These are phyloP conservation scores for Neurospora discreta DNA, from an alignment of 495 filamentous ascomycete genomes.

Conservation along the genomic window DNA sequence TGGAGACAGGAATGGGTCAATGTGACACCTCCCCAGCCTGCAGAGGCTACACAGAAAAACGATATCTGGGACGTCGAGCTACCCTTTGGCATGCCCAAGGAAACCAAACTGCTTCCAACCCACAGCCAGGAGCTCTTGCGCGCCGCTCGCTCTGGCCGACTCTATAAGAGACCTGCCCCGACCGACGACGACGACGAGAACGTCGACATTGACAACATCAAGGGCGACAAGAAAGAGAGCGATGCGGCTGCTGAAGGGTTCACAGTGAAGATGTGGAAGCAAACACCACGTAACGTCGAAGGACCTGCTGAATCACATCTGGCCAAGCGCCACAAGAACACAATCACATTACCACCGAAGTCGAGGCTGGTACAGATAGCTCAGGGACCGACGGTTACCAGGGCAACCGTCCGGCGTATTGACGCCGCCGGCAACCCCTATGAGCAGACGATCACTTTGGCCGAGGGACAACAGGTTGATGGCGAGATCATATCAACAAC, in stretches of 20 bases:
- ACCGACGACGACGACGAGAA: slow-evolving; percentile 42
- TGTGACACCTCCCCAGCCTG: slow-evolving; percentile 52
- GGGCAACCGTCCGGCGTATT: slow-evolving; percentile 64
- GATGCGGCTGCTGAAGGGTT: slow-evolving; percentile 48
- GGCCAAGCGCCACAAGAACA: slow-evolving; percentile 76
- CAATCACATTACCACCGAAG: slow-evolving; percentile 34
- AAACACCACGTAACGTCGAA: slow-evolving; percentile 66
- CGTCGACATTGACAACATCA: slow-evolving; percentile 32
- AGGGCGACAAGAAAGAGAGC: slow-evolving; percentile 36
- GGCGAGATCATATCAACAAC: slow-evolving; percentile 61
- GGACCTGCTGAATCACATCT: slow-evolving; percentile 67
- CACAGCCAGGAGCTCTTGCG: slow-evolving; percentile 78
- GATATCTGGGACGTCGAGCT: slow-evolving; percentile 47
- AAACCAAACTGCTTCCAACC: slow-evolving; percentile 66
- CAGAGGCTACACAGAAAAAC: slow-evolving; percentile 39
- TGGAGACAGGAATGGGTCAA: slow-evolving; percentile 68
- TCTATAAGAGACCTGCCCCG: slow-evolving; percentile 48
- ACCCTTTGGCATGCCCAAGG: slow-evolving; percentile 69
- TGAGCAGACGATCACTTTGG: slow-evolving; percentile 68
- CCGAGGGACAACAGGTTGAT: slow-evolving; percentile 70
- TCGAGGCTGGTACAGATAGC: slow-evolving; percentile 29
- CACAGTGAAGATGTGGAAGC: slow-evolving; percentile 64
- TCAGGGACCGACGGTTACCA: slow-evolving; percentile 43
- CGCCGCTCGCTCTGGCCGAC: slow-evolving; percentile 61
- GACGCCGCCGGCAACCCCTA: slow-evolving; percentile 70